phyloP scores from a whole-genome alignment of 1,284 basidiomycete genomes.

The Stygiomarasmius scandens region DNA sequence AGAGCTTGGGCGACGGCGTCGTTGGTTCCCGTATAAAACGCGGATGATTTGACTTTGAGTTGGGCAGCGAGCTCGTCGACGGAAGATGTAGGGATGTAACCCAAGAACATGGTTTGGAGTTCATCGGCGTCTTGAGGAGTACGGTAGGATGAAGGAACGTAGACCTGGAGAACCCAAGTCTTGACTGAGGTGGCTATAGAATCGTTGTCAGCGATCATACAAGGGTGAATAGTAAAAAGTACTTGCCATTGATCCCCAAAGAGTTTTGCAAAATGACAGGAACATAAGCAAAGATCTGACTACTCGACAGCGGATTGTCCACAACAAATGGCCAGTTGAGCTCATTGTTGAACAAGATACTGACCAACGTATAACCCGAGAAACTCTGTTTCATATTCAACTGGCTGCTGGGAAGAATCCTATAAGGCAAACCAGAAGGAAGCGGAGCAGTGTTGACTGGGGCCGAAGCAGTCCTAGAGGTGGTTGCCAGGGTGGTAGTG shows the following conservation, averaged over 20 bases:
- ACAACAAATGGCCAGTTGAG: constrained; percentile 71
- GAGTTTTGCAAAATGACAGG: constrained; percentile 55
- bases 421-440: constrained; percentile 58
- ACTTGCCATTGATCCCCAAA: constrained; percentile 51
- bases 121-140: constrained; percentile 43
- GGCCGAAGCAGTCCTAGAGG: constrained; percentile 33
- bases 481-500: constrained; percentile 43
- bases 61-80: constrained; percentile 57
- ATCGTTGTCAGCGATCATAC: background rate
- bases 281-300: constrained; percentile 66
- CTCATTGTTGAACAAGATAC: constrained; percentile 55
- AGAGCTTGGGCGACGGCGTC: constrained; percentile 45
- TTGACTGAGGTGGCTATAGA: constrained; percentile 41
- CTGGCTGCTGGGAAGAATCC: constrained; percentile 55
- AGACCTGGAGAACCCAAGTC: constrained; percentile 63
- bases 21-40: constrained; percentile 57
- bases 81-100: constrained; percentile 53
- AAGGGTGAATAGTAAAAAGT: background rate
- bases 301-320: constrained; percentile 44
- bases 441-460: constrained; percentile 40
- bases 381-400: constrained; percentile 34
- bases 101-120: constrained; percentile 63
- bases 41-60: constrained; percentile 56
- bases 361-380: constrained; percentile 49
- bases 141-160: constrained; percentile 54